A percentile compares a stretch with the other conserved stretches of the same genome.
These are phyloP conservation scores for Thielaviopsis ethacetica DNA, from an alignment of 2,329 filamentous ascomycete species.

Conservation along the genomic window DNA sequence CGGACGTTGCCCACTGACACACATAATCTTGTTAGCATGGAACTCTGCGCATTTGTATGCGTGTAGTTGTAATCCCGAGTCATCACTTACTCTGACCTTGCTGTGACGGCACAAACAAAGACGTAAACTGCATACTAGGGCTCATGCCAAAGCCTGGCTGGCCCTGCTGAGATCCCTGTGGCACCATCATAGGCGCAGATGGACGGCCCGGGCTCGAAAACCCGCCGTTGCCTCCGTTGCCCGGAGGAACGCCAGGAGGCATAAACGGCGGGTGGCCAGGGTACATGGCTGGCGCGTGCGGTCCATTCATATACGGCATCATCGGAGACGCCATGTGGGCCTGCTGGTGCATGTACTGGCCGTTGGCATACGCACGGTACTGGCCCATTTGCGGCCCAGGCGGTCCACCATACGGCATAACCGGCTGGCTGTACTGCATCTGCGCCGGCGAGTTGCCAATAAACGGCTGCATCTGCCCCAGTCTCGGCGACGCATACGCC, in stretches of 20 bases:
- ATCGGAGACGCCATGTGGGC: slow-evolving; percentile 59
- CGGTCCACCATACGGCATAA: slow-evolving; percentile 56
- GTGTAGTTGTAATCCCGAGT: no score
- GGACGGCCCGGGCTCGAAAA: slow-evolving; percentile 80
- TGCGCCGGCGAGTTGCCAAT: slow-evolving; percentile 54
- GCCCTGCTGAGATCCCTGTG: slow-evolving; percentile 84
- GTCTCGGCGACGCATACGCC: slow-evolving; percentile 71
- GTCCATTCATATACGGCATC: slow-evolving; percentile 69
- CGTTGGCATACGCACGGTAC: slow-evolving; percentile 55
- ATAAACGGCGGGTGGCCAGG: slow-evolving; percentile 47
- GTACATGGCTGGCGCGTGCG: slow-evolving; percentile 54
- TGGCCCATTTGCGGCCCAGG: slow-evolving; percentile 54
- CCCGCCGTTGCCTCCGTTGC: slow-evolving; percentile 45
- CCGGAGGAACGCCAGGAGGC: slow-evolving; percentile 36
- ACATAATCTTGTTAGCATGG: slow-evolving; percentile 1
- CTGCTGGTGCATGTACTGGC: slow-evolving; percentile 51
- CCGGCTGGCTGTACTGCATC: slow-evolving; percentile 54
- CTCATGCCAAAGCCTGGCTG: slow-evolving; percentile 66
- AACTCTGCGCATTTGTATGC: no score
- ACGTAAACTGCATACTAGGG: slow-evolving; percentile 57
- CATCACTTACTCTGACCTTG: slow-evolving; percentile 56
- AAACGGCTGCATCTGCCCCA: slow-evolving; percentile 51
- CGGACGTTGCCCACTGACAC: slow-evolving; percentile 38
- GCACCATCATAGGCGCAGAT: slow-evolving; percentile 77
- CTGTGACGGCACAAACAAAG: slow-evolving; percentile 49